Percentiles rank a stretch among this genome's conserved stretches.
Evolutionary conservation across 257 asterid genomes (phyloP).

Genomic region (Parsonsia alboflavescens): DNA sequence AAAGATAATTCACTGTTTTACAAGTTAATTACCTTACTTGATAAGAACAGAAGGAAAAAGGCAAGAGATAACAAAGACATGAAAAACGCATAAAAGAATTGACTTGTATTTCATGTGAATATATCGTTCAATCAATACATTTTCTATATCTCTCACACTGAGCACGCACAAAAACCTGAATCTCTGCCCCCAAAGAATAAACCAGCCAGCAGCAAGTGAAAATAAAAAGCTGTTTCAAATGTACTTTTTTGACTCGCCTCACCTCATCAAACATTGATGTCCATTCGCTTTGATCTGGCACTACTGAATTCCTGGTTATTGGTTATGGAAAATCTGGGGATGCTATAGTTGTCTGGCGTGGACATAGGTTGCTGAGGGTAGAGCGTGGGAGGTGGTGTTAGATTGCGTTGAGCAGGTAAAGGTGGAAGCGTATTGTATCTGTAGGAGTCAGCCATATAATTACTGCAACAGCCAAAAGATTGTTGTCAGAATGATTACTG

Average conservation of each 20-base stretch:
- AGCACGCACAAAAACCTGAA: conserved; percentile 9
- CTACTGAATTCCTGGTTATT: conserved; percentile 40
- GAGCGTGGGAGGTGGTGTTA: conserved; percentile 95
- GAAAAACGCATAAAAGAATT: conserved; percentile 7
- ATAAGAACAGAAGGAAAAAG: not conserved
- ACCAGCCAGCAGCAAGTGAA: conserved; percentile 1
- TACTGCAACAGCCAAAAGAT: conserved; percentile 31
- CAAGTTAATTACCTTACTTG: not conserved
- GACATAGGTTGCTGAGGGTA: conserved; percentile 98
- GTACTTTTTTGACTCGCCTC: not conserved
- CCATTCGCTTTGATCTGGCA: conserved; percentile 69
- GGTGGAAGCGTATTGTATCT: conserved; percentile 83
- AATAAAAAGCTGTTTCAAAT: not conserved
- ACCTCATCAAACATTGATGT: conserved; percentile 58
- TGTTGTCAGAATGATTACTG: too few relatives aligned
- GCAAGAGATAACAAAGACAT: not conserved
- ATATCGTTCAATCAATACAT: conserved; percentile 2
- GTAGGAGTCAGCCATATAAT: conserved; percentile 45
- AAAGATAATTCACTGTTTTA: not conserved
- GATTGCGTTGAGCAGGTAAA: conserved; percentile 86
- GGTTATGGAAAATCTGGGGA: conserved; percentile 52
- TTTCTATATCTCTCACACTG: not conserved
- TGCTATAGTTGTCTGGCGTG: conserved; percentile 71
- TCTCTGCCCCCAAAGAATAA: conserved; percentile 12
- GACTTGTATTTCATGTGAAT: not conserved